phyloP scores from a whole-genome alignment of 1,284 basidiomycete genomes.

The Termitomyces sp. region DNA sequence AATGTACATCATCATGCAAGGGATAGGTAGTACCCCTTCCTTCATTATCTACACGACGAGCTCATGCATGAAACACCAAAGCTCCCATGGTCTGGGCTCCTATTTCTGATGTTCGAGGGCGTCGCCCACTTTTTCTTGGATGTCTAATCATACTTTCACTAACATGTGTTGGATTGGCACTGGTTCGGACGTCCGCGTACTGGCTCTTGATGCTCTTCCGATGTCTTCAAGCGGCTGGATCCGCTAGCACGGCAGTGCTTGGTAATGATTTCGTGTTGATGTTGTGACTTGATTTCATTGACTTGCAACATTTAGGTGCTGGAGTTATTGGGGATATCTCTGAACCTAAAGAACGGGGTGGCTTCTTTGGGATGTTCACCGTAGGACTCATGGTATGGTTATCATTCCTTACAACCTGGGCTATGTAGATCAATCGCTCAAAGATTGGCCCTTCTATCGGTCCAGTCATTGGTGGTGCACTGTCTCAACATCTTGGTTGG shows the following conservation, averaged over 20 bases:
- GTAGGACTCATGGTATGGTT: constrained; percentile 38
- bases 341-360: constrained; percentile 47
- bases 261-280: constrained; percentile 25
- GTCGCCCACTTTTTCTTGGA: constrained; percentile 49
- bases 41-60: not conserved
- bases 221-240: constrained; percentile 56
- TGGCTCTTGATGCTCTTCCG: constrained; percentile 61
- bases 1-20: constrained; percentile 76
- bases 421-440: not conserved
- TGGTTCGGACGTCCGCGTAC: constrained; percentile 54
- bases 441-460: constrained; percentile 50
- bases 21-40: constrained; percentile 45
- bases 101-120: constrained; percentile 51
- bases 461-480: constrained; percentile 55
- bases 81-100: constrained; percentile 63
- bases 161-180: constrained; percentile 58
- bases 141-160: constrained; percentile 49
- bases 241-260: constrained; percentile 55
- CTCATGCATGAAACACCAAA: constrained; percentile 19
- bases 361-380: constrained; percentile 45
- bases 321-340: constrained; percentile 58
- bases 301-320: constrained; percentile 32
- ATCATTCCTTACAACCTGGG: not conserved
- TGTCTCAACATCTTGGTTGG: constrained; percentile 61
- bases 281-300: not conserved